A percentile compares a stretch with the other conserved stretches of the same genome.
Evolutionary conservation across 1,284 basidiomycete species (phyloP).

Genomic region (Puccinia brachypodii): DNA sequence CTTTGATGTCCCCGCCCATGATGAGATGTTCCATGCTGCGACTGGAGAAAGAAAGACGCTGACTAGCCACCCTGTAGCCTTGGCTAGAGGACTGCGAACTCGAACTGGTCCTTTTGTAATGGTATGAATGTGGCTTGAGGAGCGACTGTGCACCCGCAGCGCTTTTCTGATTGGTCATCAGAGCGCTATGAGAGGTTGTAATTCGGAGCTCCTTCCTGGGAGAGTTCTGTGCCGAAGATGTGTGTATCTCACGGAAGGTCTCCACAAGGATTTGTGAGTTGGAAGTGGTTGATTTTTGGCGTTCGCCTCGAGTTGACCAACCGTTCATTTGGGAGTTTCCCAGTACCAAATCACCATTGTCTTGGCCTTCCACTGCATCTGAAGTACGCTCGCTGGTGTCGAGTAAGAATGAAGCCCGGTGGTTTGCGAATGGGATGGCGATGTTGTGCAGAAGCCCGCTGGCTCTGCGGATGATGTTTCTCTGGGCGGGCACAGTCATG

Average conservation of each 20-base stretch:
- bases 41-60: constrained; percentile 16
- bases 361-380: background rate
- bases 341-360: background rate
- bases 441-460: constrained; percentile 20
- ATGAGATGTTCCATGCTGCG: constrained; percentile 30
- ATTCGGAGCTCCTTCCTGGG: constrained; percentile 1
- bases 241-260: constrained; percentile 2
- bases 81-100: constrained; percentile 1
- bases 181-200: background rate
- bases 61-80: constrained; percentile 5
- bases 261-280: constrained; percentile 6
- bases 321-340: background rate
- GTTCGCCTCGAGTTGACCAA: background rate
- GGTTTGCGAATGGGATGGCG: constrained; percentile 14
- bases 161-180: background rate
- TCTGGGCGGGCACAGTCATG: constrained; percentile 4
- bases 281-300: background rate
- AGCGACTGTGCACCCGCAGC: background rate
- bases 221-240: background rate
- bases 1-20: constrained; percentile 5
- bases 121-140: constrained; percentile 15
- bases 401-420: constrained; percentile 16
- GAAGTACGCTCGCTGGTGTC: background rate
- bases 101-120: background rate
- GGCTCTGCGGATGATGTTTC: constrained; percentile 6